Evolutionary conservation across 768 basidiomycete species (phyloP).

Genomic region (Amanita polypyramis): DNA sequence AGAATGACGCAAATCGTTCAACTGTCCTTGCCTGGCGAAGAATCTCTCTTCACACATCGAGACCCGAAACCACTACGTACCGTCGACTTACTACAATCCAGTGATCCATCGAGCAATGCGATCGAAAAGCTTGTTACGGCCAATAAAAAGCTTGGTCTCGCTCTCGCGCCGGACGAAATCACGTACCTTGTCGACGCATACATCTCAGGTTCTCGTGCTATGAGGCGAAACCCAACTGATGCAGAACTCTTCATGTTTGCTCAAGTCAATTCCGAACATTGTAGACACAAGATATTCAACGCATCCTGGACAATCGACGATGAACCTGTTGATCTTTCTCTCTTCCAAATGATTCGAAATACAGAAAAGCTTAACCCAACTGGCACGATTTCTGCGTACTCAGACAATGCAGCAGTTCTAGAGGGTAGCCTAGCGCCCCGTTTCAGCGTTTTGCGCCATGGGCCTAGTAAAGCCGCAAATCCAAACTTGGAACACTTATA

Average conservation of each 20-base stretch:
- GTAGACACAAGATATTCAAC: slow-evolving; percentile 99
- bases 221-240: slow-evolving; percentile 84
- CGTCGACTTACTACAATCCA: slow-evolving; percentile 43
- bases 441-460: slow-evolving; percentile 43
- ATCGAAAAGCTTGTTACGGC: slow-evolving; percentile 59
- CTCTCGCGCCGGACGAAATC: slow-evolving; percentile 83
- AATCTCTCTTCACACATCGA: slow-evolving; percentile 47
- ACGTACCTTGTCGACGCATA: slow-evolving; percentile 88
- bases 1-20: slow-evolving; percentile 90
- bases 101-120: slow-evolving; percentile 28
- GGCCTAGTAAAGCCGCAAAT: slow-evolving; percentile 14
- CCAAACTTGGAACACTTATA: slow-evolving; percentile 35
- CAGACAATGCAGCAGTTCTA: slow-evolving; percentile 95
- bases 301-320: slow-evolving; percentile 91
- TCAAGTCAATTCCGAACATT: slow-evolving; percentile 99
- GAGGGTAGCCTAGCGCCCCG: slow-evolving; percentile 66
- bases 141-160: slow-evolving; percentile 82
- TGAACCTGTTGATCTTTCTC: slow-evolving; percentile 47
- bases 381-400: slow-evolving; percentile 93
- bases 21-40: slow-evolving; percentile 45
- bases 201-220: slow-evolving; percentile 53
- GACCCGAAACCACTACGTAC: slow-evolving; percentile 58
- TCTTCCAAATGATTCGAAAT: slow-evolving; percentile 97
- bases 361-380: slow-evolving; percentile 69
- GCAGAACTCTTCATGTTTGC: slow-evolving; percentile 99